phyloP scores from a whole-genome alignment of 768 basidiomycete species.

The Hebeloma cylindrosporum region DNA sequence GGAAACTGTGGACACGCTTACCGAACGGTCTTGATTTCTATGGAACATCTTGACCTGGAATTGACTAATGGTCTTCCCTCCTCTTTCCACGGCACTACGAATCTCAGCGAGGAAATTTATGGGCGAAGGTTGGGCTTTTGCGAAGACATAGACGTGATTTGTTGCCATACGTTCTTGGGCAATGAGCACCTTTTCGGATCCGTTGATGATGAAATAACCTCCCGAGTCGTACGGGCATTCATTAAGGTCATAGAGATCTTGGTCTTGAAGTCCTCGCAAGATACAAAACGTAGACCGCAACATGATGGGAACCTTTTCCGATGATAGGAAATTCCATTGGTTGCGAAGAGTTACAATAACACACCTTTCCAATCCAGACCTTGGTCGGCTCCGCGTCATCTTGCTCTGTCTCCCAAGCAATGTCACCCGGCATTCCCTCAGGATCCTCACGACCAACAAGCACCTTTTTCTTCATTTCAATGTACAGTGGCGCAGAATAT shows the following conservation, averaged over 20 bases:
- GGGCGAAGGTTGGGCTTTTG: slow-evolving; percentile 95
- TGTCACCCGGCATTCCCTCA: slow-evolving; percentile 76
- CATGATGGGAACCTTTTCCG: slow-evolving; percentile 93
- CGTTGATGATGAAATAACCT: slow-evolving; percentile 99
- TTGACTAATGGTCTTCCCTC: slow-evolving; percentile 96
- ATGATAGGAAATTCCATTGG: slow-evolving; percentile 9
- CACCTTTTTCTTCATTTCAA: slow-evolving; percentile 91
- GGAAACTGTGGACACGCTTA: slow-evolving; percentile 49
- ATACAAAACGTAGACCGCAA: slow-evolving; percentile 94
- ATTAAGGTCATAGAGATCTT: slow-evolving; percentile 86
- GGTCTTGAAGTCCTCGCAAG: slow-evolving; percentile 73
- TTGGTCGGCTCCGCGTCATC: slow-evolving; percentile 74
- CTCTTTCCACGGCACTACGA: slow-evolving; percentile 95
- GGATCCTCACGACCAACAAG: slow-evolving; percentile 79
- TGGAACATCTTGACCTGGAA: slow-evolving; percentile 99
- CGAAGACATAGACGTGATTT: slow-evolving; percentile 99
- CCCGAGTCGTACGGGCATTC: slow-evolving; percentile 99
- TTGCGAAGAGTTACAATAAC: slow-evolving; percentile 21
- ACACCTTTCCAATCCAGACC: slow-evolving; percentile 93
- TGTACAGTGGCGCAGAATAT: slow-evolving; percentile 92
- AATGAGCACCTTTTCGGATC: slow-evolving; percentile 99
- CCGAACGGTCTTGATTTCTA: slow-evolving; percentile 83
- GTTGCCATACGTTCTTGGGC: slow-evolving; percentile 99
- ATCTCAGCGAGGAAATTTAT: slow-evolving; percentile 97
- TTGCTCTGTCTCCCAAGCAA: slow-evolving; percentile 74